Evolutionary conservation across 2,329 filamentous ascomycete genomes (phyloP), one percentile per base, ranked within the genome.

Genomic region (Trichophyton schoenleinii): DNA sequence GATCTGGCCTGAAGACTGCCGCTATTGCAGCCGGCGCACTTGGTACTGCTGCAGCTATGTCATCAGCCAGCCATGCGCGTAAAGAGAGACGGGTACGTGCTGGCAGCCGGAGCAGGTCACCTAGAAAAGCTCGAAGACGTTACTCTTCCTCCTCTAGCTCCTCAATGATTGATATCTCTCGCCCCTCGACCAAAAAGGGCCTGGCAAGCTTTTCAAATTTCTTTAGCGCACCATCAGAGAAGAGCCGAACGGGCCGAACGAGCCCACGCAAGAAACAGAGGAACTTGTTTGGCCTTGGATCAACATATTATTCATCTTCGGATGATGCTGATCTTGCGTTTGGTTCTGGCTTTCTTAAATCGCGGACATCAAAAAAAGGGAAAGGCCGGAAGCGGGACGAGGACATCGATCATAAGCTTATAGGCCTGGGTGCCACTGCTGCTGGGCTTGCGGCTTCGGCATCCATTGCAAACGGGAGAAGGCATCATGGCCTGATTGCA

Each of bases 251-350:
- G 28, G 44, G 58, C 6, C 68, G 66, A 62, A 70, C 70, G 46
- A 74, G 77, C 65, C 78, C 77, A 61, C 78, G 75, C 65, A 77
- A 69, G 22, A 75, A 73, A 63, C 74, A 73, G 65, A 66, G 78
- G 44, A 74, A 70, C 60, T 72, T 85, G 48, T 80, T 79, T 61
- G 61, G 63, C 80, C 84, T 66, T 42, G 60, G 58, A 49, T 63
- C 63, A 67, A 85, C 82, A 1, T 88, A 85, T 1, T 88, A 85
- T 1, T 86, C 83, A 1, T 87, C 84, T 0, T 87, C 84, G 0
- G 77, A 87, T 60, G 84, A 87, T 70, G 83, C 81, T 20, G 86
- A 89, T 68, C 74, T 88, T 63, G 85, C 85, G 8, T 88, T 87
- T 69, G 85, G 86, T 8, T 79, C 75, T 60, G 86, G 72, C 41